phyloP scores from a whole-genome alignment of 2,329 filamentous ascomycete species.

The Microcera coccophila region DNA sequence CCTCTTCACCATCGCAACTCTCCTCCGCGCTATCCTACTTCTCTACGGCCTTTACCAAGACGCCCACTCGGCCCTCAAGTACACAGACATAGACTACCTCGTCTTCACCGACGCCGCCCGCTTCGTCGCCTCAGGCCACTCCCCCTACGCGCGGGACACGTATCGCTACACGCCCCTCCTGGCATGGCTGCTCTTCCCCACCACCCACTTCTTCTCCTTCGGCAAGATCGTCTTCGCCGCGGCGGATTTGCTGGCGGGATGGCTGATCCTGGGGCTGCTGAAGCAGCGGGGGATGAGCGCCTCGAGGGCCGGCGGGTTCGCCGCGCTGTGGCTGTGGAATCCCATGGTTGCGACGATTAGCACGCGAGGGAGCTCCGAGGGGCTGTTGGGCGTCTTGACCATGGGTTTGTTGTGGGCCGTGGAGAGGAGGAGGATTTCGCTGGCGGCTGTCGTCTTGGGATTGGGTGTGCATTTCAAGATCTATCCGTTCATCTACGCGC shows the following conservation, averaged over 20 bases:
- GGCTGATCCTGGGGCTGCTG: conserved; percentile 55
- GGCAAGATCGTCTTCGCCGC: conserved; percentile 84
- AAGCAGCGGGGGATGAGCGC: conserved; percentile 43
- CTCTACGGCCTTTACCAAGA: conserved; percentile 93
- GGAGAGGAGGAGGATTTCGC: conserved; percentile 53
- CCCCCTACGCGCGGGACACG: conserved; percentile 85
- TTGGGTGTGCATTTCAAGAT: conserved; percentile 96
- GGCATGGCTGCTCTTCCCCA: conserved; percentile 85
- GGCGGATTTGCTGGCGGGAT: conserved; percentile 81
- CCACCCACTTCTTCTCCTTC: conserved; percentile 68
- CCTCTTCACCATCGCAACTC: conserved; percentile 54
- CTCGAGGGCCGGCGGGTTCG: conserved; percentile 65
- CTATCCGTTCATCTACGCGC: conserved; percentile 94
- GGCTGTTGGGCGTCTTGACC: conserved; percentile 79
- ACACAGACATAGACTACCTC: conserved; percentile 98
- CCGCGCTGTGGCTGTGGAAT: conserved; percentile 89
- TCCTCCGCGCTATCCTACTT: conserved; percentile 70
- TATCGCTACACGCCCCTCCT: conserved; percentile 96
- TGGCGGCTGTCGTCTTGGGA: conserved; percentile 75
- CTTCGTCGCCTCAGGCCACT: conserved; percentile 62
- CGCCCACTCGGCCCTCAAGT: conserved; percentile 85
- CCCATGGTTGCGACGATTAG: conserved; percentile 98
- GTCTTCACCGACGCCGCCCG: conserved; percentile 95
- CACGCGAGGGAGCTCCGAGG: conserved; percentile 90
- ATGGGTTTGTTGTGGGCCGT: conserved; percentile 81